These are phyloP conservation scores for Penicillium paradoxum DNA, from an alignment of 495 filamentous ascomycete species.

Conservation along the genomic window DNA sequence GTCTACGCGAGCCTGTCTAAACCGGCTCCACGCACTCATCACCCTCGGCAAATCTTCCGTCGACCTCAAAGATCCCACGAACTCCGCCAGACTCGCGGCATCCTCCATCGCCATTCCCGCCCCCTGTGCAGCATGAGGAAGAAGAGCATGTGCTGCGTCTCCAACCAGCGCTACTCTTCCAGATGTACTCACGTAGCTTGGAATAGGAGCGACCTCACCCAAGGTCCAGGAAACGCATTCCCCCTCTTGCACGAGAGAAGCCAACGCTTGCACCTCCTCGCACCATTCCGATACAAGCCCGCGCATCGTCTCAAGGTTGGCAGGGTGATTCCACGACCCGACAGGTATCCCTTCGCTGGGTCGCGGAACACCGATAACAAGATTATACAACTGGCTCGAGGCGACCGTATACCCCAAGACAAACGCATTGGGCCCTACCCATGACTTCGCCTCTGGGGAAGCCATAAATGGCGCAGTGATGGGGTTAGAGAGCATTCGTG, in stretches of 20 bases:
- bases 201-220: conserved; percentile 7
- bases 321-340: conserved; percentile 12
- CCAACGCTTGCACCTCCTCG: conserved; percentile 11
- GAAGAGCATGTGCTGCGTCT: conserved; percentile 15
- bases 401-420: conserved; percentile 11
- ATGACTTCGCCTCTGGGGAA: conserved; percentile 8
- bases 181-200: conserved; percentile 11
- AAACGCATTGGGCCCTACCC: conserved; percentile 7
- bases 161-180: conserved; percentile 13
- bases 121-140: conserved; percentile 15
- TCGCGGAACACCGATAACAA: conserved; percentile 11
- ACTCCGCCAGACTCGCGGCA: conserved; percentile 13
- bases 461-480: conserved; percentile 13
- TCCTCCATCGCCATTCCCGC: conserved; percentile 17
- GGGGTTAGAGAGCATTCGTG: conserved; percentile 11
- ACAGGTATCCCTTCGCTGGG: conserved; percentile 9
- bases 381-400: conserved; percentile 9
- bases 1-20: conserved; percentile 13
- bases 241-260: conserved; percentile 10
- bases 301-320: conserved; percentile 12
- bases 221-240: conserved; percentile 11
- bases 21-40: conserved; percentile 11
- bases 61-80: conserved; percentile 7
- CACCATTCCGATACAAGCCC: conserved; percentile 13
- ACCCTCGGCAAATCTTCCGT: conserved; percentile 5